Evolutionary conservation across 1,284 basidiomycete species (phyloP).

Genomic region (Clitocybe nebularis): DNA sequence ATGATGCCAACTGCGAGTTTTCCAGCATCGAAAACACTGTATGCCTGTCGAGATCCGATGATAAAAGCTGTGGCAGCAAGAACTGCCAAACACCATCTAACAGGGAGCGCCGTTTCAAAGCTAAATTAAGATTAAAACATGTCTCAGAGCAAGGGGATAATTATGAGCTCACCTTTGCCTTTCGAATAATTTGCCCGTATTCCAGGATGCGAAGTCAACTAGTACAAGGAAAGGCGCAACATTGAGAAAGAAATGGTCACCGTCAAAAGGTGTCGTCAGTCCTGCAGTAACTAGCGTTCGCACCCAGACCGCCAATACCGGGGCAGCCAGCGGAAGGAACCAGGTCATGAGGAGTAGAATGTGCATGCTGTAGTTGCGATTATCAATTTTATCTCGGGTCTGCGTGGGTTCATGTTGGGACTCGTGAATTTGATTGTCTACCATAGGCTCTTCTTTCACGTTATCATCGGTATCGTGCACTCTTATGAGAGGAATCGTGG

Average conservation of each 20-base stretch:
- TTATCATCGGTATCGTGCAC: slow-evolving; percentile 12
- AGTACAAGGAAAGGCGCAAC: slow-evolving; percentile 65
- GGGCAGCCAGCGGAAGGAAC: slow-evolving; percentile 77
- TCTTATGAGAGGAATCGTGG: slow-evolving; percentile 18
- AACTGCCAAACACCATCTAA: slow-evolving; percentile 45
- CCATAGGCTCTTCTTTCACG: slow-evolving; percentile 8
- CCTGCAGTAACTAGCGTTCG: slow-evolving; percentile 79
- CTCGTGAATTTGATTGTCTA: slow-evolving; percentile 12
- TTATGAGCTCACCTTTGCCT: slow-evolving; percentile 32
- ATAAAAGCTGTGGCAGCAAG: slow-evolving; percentile 53
- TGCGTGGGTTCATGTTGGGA: slow-evolving; percentile 6
- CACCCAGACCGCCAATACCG: slow-evolving; percentile 87
- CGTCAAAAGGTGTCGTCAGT: slow-evolving; percentile 67
- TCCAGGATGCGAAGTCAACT: slow-evolving; percentile 57
- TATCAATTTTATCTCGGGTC: slow-evolving; percentile 21
- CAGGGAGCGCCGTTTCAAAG: slow-evolving; percentile 33
- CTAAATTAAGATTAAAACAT: slow-evolving; percentile 25
- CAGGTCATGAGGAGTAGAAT: slow-evolving; percentile 78
- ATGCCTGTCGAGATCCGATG: slow-evolving; percentile 56
- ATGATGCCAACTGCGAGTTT: slow-evolving; percentile 35
- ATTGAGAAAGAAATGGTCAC: slow-evolving; percentile 72
- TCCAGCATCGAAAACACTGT: slow-evolving; percentile 54
- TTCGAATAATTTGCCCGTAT: slow-evolving; percentile 32
- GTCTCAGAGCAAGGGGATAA: slow-evolving; percentile 8
- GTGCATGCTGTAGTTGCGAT: slow-evolving; percentile 53